Conservation (phyloP, 2,329 filamentous ascomycete species). For the Thielaviopsis euricoi region DNA sequence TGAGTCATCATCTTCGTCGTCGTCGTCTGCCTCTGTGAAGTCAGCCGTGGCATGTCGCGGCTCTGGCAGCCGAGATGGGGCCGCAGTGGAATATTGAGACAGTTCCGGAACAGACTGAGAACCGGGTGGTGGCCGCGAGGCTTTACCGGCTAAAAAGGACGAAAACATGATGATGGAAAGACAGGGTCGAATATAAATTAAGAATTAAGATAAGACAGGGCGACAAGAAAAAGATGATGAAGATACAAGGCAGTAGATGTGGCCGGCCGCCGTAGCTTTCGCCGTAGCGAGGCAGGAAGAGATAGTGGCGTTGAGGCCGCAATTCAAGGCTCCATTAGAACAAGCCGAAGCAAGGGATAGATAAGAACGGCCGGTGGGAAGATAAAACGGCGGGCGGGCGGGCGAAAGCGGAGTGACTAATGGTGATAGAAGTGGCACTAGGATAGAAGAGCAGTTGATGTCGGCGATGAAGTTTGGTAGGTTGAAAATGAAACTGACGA, state of each 20-base stretch:
- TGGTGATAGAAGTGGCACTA: background rate
- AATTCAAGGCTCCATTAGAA: background rate
- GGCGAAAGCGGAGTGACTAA: background rate
- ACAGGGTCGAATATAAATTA: background rate
- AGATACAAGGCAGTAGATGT: background rate
- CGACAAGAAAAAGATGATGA: background rate
- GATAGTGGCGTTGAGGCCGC: background rate
- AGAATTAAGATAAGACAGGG: background rate
- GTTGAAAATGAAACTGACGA: too few relatives aligned
- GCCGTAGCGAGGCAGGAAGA: background rate
- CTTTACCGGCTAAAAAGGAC: background rate
- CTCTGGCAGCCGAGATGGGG: slow-evolving; percentile 12
- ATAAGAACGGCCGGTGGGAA: background rate
- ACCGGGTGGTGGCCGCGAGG: background rate
- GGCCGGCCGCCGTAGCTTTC: background rate
- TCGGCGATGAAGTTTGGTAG: too few relatives aligned
- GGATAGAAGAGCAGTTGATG: background rate
- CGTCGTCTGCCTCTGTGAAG: slow-evolving; percentile 47
- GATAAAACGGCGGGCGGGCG: background rate
- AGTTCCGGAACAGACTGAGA: slow-evolving; percentile 8
- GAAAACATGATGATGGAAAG: slow-evolving; percentile 3
- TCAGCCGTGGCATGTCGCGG: slow-evolving; percentile 43
- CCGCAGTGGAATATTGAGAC: background rate
- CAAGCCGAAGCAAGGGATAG: background rate
- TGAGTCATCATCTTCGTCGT: slow-evolving; percentile 27